Evolutionary conservation across 2,329 filamentous ascomycete species (phyloP).

Genomic region (Talaromyces sp.): DNA sequence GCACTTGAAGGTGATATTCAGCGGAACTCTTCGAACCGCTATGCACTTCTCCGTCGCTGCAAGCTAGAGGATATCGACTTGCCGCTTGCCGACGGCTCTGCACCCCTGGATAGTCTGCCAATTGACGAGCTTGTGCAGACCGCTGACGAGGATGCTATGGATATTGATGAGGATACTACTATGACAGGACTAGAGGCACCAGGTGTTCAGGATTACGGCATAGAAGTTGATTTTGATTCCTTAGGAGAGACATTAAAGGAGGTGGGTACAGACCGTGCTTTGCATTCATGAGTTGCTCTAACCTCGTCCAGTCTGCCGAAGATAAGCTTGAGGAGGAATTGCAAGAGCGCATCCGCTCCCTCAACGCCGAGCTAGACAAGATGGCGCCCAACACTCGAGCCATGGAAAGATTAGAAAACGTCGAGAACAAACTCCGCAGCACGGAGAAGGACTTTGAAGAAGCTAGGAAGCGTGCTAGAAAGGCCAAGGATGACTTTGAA

Average conservation of each 20-base stretch:
- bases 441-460: slow-evolving; percentile 88
- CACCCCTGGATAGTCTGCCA: slow-evolving; percentile 70
- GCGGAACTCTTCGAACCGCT: slow-evolving; percentile 76
- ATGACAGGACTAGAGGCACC: slow-evolving; percentile 50
- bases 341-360: slow-evolving; percentile 67
- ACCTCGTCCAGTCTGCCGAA: slow-evolving; percentile 56
- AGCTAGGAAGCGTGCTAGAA: slow-evolving; percentile 67
- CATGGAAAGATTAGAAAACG: slow-evolving; percentile 81
- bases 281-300: slow-evolving; percentile 19
- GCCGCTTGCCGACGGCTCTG: slow-evolving; percentile 68
- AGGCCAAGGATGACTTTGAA: slow-evolving; percentile 77
- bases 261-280: slow-evolving; percentile 45
- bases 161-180: slow-evolving; percentile 68
- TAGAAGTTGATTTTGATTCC: slow-evolving; percentile 77
- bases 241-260: slow-evolving; percentile 78
- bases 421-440: slow-evolving; percentile 73
- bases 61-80: slow-evolving; percentile 90
- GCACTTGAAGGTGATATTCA: slow-evolving; percentile 80
- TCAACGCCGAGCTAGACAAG: slow-evolving; percentile 80
- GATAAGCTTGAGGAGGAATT: slow-evolving; percentile 68
- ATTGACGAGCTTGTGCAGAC: slow-evolving; percentile 74
- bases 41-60: slow-evolving; percentile 77
- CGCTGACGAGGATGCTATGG: slow-evolving; percentile 81
- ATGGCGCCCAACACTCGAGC: slow-evolving; percentile 96
- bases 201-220: slow-evolving; percentile 81